Evolutionary conservation across 208 protist genomes (phyloP).

Genomic region (Trichomonas gallinae): DNA sequence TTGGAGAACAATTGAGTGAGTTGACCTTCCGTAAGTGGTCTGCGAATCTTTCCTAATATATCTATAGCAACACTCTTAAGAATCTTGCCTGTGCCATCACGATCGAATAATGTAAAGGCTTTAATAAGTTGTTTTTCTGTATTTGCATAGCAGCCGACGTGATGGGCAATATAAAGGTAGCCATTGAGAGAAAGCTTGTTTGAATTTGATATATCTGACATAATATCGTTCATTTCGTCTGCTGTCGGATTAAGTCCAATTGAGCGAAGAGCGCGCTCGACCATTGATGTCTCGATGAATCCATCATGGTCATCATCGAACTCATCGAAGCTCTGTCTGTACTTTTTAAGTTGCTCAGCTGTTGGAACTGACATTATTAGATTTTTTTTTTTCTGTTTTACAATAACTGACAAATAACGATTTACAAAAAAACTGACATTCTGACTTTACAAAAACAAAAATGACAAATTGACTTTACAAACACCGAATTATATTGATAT

Average conservation of each 20-base stretch:
- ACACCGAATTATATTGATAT: too few species aligned
- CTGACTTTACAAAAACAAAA: too few species aligned
- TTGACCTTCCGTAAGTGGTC: background rate
- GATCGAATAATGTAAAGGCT: background rate
- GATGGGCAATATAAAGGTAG: background rate
- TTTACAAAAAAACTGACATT: too few species aligned
- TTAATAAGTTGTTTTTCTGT: background rate
- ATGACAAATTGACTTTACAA: too few species aligned
- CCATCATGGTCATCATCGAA: background rate
- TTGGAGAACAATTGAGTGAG: background rate
- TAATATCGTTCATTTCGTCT: conserved; percentile 6
- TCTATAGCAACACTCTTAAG: background rate
- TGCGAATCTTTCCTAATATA: background rate
- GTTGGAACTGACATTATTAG: background rate
- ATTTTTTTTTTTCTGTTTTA: background rate
- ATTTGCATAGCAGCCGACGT: background rate
- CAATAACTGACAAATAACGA: background rate
- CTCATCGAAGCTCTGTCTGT: background rate
- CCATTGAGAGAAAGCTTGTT: background rate
- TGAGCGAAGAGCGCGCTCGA: background rate
- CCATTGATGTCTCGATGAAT: background rate
- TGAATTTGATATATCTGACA: background rate
- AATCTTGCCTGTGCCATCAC: background rate
- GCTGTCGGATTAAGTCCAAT: background rate
- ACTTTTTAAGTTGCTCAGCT: background rate